These are phyloP conservation scores for Gentiana macrophylla DNA, from an alignment of 257 asterid genomes.

Conservation along the genomic window DNA sequence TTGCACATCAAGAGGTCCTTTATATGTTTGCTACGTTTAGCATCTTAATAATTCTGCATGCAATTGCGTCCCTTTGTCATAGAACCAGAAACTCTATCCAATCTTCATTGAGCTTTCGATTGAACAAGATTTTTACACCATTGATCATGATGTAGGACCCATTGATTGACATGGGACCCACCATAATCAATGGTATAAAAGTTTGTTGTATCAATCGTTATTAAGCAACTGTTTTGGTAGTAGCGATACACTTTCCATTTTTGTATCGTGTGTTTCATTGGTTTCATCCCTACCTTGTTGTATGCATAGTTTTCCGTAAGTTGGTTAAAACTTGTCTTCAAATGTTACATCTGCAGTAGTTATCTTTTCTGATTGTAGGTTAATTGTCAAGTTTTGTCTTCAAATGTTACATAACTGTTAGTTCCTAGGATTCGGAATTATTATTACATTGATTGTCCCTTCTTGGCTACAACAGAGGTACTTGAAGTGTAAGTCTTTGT, in stretches of 20 bases:
- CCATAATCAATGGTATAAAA: too few relatives aligned
- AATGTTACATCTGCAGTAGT: not conserved
- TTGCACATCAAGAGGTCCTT: conserved; percentile 75
- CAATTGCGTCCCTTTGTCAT: not conserved
- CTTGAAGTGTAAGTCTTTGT: too few relatives aligned
- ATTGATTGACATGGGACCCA: too few relatives aligned
- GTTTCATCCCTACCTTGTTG: not conserved
- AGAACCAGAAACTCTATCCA: not conserved
- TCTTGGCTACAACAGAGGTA: too few relatives aligned
- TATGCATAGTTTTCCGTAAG: not conserved
- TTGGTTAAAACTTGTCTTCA: not conserved
- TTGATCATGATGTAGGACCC: too few relatives aligned
- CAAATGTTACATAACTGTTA: not conserved
- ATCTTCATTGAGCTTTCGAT: not conserved
- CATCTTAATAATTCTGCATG: not conserved
- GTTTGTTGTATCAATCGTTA: not conserved
- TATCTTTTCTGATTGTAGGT: not conserved
- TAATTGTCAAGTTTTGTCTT: not conserved
- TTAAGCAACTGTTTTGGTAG: not conserved
- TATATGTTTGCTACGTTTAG: conserved; percentile 18
- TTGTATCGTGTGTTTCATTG: not conserved
- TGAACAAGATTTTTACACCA: not conserved
- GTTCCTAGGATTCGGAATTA: too few relatives aligned
- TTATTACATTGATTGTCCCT: too few relatives aligned
- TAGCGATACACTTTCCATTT: too few relatives aligned